Evolutionary conservation across 495 filamentous ascomycete species (phyloP), one percentile per base, ranked within the genome.

Genomic region (Penicillium canescens): DNA sequence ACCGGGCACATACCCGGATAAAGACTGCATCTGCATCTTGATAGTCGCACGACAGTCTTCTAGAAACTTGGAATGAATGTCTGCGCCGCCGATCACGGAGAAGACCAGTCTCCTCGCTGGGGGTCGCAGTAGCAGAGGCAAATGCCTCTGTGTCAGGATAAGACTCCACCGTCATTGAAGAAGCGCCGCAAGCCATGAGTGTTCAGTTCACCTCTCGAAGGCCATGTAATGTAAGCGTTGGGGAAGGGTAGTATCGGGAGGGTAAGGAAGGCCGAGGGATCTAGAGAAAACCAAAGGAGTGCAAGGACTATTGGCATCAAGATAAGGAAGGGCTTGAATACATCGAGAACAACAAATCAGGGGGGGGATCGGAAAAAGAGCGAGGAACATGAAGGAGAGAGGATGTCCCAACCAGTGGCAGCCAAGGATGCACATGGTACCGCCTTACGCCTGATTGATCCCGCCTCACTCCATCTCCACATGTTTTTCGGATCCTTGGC

Each of bases 1-100:
- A 4, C 34, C 13, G 43, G 39, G 6, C 13, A 56, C 67, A 57
- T 57, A 86, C 84, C 71, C 81, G 81, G 34, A 92, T 71, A 41
- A 89, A 80, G 18, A 90, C 73, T 3, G 81, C 80, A 50, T 91
- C 88, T 35, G 86, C 78, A 58, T 87, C 82, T 35, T 65, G 62
- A 56, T 85, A 83, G 46, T 86, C 84, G 53, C 85, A 72, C 21
- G 86, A 90, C 23, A 84, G 79, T 53, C 74, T 75, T 50, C 82
- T 71, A 18, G 81, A 77, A 46, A 80, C 68, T 53, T 81, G 85
- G 38, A 83, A 85, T 16, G 88, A 92, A 65, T 88, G 87, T 41
- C 86, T 73, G 20, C 87, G 76, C 50, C 79, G 74, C 24, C 75
- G 72, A 42, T 75, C 75, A 35, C 74, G 72, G 16, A 77, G 64